These are phyloP conservation scores for Trypanosoma avium DNA, from an alignment of 208 protist genomes.

Conservation along the genomic window DNA sequence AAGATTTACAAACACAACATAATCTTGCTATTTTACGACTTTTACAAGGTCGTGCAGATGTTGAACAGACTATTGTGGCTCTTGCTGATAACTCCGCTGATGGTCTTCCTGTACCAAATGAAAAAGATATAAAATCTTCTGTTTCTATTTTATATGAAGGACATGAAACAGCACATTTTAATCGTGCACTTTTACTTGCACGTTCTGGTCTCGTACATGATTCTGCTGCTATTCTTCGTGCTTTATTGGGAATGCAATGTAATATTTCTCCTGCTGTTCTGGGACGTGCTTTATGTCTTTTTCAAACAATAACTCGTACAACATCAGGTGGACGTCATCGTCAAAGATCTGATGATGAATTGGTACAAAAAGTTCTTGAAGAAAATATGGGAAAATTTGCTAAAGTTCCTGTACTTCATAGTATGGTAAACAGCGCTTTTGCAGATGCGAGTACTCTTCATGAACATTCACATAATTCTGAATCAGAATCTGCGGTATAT, in stretches of 20 bases:
- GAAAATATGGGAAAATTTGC: constrained; percentile 41
- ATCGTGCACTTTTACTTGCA: constrained; percentile 69
- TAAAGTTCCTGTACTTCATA: constrained; percentile 46
- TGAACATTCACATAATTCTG: constrained; percentile 53
- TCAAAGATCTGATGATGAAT: constrained; percentile 67
- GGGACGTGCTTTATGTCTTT: constrained; percentile 65
- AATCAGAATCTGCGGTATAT: constrained; percentile 64
- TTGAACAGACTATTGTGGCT: constrained; percentile 44
- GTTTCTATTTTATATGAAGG: constrained; percentile 77
- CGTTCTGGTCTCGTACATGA: constrained; percentile 63
- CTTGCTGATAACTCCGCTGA: constrained; percentile 33
- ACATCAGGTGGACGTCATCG: constrained; percentile 39
- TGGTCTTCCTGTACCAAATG: constrained; percentile 18
- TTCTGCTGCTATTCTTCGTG: constrained; percentile 63
- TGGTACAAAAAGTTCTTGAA: constrained; percentile 70
- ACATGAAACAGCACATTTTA: constrained; percentile 78
- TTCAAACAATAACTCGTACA: constrained; percentile 76
- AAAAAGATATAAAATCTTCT: constrained; percentile 20
- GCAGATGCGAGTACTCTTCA: constrained; percentile 76
- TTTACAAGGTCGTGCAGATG: constrained; percentile 52
- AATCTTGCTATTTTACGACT: constrained; percentile 80
- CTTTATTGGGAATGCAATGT: constrained; percentile 56
- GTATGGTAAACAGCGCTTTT: constrained; percentile 60
- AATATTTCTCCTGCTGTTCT: constrained; percentile 54
- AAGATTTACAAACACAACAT: constrained; percentile 80